These are phyloP conservation scores for Colletotrichum sp. DNA, from an alignment of 2,329 filamentous ascomycete species.

Conservation along the genomic window DNA sequence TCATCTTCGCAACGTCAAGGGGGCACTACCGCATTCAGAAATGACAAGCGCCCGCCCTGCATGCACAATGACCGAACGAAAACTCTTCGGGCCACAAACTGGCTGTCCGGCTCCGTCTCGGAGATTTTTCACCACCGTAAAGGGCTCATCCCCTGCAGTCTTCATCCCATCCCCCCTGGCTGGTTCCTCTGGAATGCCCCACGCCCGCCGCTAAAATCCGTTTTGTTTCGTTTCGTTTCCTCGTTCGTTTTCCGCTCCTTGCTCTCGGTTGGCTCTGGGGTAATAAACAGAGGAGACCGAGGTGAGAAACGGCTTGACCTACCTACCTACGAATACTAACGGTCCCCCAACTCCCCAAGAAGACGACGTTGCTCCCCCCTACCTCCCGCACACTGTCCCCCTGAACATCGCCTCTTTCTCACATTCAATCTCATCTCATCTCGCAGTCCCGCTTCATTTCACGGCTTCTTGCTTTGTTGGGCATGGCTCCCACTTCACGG, in stretches of 20 bases:
- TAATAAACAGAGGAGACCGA: background rate
- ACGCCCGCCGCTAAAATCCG: background rate
- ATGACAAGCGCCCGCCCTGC: background rate
- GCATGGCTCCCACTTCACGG: background rate
- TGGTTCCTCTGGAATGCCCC: background rate
- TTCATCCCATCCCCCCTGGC: conserved; percentile 6
- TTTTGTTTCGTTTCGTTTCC: conserved; percentile 20
- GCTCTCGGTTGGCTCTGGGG: conserved; percentile 13
- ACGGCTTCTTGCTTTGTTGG: conserved; percentile 1
- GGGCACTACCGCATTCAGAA: background rate
- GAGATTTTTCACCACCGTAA: conserved; percentile 18
- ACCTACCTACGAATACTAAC: background rate
- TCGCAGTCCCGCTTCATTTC: conserved; percentile 10
- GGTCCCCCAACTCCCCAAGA: background rate
- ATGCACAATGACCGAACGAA: conserved; percentile 10
- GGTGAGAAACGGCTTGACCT: background rate
- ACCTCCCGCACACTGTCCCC: background rate
- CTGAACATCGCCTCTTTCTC: conserved; percentile 1
- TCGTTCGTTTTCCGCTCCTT: background rate
- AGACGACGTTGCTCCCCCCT: background rate
- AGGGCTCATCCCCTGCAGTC: conserved; percentile 7
- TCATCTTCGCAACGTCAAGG: background rate
- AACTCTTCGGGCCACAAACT: conserved; percentile 8
- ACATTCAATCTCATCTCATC: background rate
- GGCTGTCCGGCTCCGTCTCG: conserved; percentile 11